Evolutionary conservation across 2,329 filamentous ascomycete species (phyloP).

Genomic region (Fusarium liriodendri): DNA sequence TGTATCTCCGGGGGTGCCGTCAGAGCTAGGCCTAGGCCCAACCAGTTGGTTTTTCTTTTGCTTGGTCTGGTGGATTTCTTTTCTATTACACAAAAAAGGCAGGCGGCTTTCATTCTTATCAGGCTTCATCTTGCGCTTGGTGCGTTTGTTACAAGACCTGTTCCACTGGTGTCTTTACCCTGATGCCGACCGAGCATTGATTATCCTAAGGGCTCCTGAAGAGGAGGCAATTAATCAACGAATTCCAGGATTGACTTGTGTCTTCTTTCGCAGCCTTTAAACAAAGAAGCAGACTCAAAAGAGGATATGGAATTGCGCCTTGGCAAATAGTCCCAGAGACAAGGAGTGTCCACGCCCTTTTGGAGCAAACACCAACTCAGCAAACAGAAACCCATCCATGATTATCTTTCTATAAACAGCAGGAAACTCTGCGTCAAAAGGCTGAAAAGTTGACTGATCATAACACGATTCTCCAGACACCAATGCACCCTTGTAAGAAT

Average conservation of each 20-base stretch:
- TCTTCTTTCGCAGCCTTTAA: not conserved
- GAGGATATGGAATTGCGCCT: not conserved
- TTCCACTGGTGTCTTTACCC: not conserved
- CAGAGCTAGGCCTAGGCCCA: constrained; percentile 6
- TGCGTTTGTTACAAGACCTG: not conserved
- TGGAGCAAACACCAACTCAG: not conserved
- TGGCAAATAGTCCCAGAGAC: not conserved
- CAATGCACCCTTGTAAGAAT: constrained; percentile 38
- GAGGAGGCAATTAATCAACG: not conserved
- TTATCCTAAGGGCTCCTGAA: not conserved
- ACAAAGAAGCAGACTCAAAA: not conserved
- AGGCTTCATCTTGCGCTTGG: not conserved
- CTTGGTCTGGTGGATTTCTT: not conserved
- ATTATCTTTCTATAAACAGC: constrained; percentile 33
- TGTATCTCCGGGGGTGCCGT: constrained; percentile 22
- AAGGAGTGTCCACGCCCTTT: not conserved
- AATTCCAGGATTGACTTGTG: not conserved
- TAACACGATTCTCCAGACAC: constrained; percentile 41
- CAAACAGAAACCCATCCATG: constrained; percentile 2
- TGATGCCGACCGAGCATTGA: not conserved
- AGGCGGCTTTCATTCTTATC: not conserved
- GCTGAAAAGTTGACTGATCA: constrained; percentile 32
- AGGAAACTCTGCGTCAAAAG: constrained; percentile 10
- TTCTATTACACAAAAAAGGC: not conserved
- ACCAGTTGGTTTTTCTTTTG: not conserved